Evolutionary conservation across 176 grass and related monocot genomes (phyloP), one percentile per base, ranked within the genome.

Genomic region (Triticum monococcum): DNA sequence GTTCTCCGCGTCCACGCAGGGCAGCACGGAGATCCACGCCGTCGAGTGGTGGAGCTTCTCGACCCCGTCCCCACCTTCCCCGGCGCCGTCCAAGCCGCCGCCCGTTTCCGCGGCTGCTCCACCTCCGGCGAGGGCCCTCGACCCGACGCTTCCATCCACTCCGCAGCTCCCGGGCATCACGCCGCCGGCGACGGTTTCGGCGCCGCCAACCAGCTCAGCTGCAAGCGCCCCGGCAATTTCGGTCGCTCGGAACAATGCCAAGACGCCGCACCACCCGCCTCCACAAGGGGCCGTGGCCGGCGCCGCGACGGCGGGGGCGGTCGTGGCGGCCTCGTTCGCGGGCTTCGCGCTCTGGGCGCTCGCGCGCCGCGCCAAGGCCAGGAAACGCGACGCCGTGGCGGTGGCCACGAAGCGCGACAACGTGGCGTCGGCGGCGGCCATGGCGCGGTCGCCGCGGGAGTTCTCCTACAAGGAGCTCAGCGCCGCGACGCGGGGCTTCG

Each of bases 21-120:
- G 94, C 12, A 99, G 97, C 87, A 99, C 97, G 0, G 97, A 99
- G 90, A 85, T 89, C 16, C 97, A 99, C 92, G 92, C 83, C 26
- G 61, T 99, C 77, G 92, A 99, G 81, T 94, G 97, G 97, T 99
- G 97, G 97, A 89, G 68, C 90, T 99, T 99, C 89, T 97, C 91
- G 4, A 91, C 90, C 10, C 25, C 50, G 8, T 85, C 86, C 0
- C 57, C 88, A 3, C 61, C 78, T 3, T n/a, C 86, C 8, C 13
- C 46, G 9, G 5, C 85, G 56, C 86, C 88, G 8, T 18, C 72
- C 1, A 18, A 65, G 10, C 26, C 86, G 14, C 35, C 72, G 33
- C 33, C 81, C 9, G 62, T 22, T 30, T 24, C 74, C 25, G 37
- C 75, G 7, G 20, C 16, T 18, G 41, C 20, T 61, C 54, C 76